Percentiles rank a stretch among this genome's conserved stretches.
Conservation (phyloP, 2,329 filamentous ascomycete species). For the Apiospora phragmitis region DNA sequence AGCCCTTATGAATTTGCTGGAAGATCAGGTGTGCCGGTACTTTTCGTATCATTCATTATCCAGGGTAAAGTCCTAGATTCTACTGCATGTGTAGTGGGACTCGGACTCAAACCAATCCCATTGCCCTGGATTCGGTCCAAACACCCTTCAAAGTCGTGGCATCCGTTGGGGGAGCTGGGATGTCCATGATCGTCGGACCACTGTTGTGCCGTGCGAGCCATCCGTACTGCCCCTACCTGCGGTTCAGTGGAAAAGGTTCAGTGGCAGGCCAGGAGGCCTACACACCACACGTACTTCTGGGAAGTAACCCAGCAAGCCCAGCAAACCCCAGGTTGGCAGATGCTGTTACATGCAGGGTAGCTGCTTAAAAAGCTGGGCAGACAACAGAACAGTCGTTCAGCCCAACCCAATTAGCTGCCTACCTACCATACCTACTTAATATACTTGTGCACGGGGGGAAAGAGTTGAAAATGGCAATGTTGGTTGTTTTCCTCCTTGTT, state of each 20-base stretch:
- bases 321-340: neutral
- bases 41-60: neutral
- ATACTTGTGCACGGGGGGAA: neutral
- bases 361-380: neutral
- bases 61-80: neutral
- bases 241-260: neutral
- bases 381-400: neutral
- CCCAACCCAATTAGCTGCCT: neutral
- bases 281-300: neutral
- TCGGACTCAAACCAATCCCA: neutral
- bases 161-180: neutral
- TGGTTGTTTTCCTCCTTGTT: neutral
- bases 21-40: neutral
- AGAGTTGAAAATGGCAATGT: neutral
- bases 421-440: neutral
- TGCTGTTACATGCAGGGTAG: slow-evolving; percentile 7
- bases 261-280: neutral
- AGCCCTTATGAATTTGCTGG: neutral
- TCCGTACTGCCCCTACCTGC: neutral
- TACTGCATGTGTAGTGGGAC: neutral
- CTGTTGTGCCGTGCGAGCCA: slow-evolving; percentile 5
- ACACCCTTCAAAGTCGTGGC: slow-evolving; percentile 1
- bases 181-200: neutral
- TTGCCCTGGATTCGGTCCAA: neutral
- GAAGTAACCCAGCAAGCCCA: neutral